These are phyloP conservation scores for Cairneyella variabilis DNA, from an alignment of 495 filamentous ascomycete genomes.

Conservation along the genomic window DNA sequence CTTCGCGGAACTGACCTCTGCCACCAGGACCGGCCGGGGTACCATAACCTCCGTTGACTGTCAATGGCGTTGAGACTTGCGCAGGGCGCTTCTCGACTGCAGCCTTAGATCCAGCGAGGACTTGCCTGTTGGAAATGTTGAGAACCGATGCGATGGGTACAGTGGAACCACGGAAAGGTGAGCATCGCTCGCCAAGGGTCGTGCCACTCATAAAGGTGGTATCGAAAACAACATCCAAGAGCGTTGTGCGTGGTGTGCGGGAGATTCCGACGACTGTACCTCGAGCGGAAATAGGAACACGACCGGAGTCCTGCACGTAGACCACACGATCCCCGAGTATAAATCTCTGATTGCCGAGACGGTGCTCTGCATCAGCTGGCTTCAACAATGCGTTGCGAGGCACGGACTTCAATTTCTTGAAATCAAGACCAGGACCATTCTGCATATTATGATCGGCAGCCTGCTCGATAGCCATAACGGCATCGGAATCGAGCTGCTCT, in stretches of 20 bases:
- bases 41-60: constrained; percentile 56
- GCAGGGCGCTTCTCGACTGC: constrained; percentile 54
- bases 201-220: constrained; percentile 94
- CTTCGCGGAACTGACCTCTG: constrained; percentile 63
- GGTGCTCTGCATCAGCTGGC: constrained; percentile 86
- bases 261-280: constrained; percentile 94
- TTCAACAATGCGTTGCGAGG: constrained; percentile 85
- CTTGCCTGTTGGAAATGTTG: constrained; percentile 78
- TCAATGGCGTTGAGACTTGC: constrained; percentile 50
- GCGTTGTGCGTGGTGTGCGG: constrained; percentile 69
- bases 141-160: constrained; percentile 79
- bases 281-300: constrained; percentile 87
- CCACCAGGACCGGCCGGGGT: constrained; percentile 48
- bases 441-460: constrained; percentile 60
- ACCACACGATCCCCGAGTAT: constrained; percentile 84
- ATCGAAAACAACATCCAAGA: constrained; percentile 93
- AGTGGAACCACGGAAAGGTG: constrained; percentile 94
- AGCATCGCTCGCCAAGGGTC: constrained; percentile 81
- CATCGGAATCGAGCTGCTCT: constrained; percentile 88
- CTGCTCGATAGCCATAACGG: constrained; percentile 75
- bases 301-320: constrained; percentile 88
- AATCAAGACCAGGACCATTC: constrained; percentile 44
- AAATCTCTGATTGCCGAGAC: constrained; percentile 82
- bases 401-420: constrained; percentile 68
- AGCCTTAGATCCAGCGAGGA: constrained; percentile 71